These are phyloP conservation scores for Lobulomyces angularis DNA, from an alignment of 192 early-diverging fungal species.

Conservation along the genomic window DNA sequence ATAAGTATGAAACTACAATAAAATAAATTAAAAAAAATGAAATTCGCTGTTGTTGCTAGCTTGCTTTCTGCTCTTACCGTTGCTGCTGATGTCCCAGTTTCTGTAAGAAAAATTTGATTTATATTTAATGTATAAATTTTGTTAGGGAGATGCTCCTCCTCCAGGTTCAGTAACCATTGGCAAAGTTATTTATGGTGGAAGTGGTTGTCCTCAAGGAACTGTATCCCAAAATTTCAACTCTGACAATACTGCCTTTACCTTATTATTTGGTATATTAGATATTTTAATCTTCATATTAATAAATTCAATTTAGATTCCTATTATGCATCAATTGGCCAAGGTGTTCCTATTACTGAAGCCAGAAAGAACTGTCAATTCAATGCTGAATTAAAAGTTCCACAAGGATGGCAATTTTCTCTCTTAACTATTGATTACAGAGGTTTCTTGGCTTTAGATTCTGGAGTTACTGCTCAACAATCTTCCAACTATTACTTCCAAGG, in stretches of 20 bases:
- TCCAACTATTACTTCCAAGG: slow-evolving; percentile 24
- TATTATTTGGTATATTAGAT: no score
- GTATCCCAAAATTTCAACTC: slow-evolving; percentile 4
- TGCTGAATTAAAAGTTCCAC: slow-evolving; percentile 11
- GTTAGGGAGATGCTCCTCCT: not conserved
- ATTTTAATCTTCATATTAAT: no score
- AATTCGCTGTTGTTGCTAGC: no score
- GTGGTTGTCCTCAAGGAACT: slow-evolving; percentile 7
- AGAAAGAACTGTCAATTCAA: slow-evolving; percentile 20
- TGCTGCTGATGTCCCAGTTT: no score
- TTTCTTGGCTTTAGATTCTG: slow-evolving; percentile 10
- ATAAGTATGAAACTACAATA: no score
- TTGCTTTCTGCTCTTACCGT: no score
- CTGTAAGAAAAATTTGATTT: no score
- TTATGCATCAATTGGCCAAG: slow-evolving; percentile 11
- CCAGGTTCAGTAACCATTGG: not conserved
- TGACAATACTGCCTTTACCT: slow-evolving; percentile 13
- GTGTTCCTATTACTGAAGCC: slow-evolving; percentile 13
- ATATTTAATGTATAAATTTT: no score
- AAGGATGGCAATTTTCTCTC: slow-evolving; percentile 15
- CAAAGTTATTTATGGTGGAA: slow-evolving; percentile 4
- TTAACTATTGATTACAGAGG: slow-evolving; percentile 18
- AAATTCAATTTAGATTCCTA: slow-evolving; percentile 13
- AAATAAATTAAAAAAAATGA: no score
- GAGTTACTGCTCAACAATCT: slow-evolving; percentile 7